Percentiles rank a stretch among this genome's conserved stretches.
Conservation (phyloP, 441 rosid genomes). For the Viola pubescens region DNA sequence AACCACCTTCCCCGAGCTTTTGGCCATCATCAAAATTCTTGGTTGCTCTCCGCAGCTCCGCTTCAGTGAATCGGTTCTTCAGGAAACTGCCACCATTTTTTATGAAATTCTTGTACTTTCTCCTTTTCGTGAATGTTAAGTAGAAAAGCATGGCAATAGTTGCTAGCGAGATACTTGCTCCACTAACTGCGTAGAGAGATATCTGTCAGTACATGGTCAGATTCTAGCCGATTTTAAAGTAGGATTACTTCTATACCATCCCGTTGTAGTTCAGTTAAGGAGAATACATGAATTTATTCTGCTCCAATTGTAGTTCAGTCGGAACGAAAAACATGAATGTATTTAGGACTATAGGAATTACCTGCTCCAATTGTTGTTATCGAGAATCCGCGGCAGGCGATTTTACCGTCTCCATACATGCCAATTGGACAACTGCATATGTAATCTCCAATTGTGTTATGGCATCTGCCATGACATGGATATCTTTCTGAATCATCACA, state of each 20-base stretch:
- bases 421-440: conserved; percentile 12
- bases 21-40: conserved; percentile 8
- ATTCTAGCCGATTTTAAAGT: too few relatives aligned
- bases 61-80: conserved; percentile 19
- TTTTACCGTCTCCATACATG: conserved; percentile 15
- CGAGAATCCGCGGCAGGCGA: background rate
- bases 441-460: conserved; percentile 7
- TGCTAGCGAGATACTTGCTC: conserved; percentile 4
- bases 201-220: too few relatives aligned
- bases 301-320: too few relatives aligned
- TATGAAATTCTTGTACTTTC: conserved; percentile 12
- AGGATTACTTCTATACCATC: too few relatives aligned
- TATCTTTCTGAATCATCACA: background rate
- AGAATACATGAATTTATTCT: too few relatives aligned
- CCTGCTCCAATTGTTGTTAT: conserved; percentile 8
- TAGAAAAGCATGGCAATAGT: conserved; percentile 4
- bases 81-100: conserved; percentile 16
- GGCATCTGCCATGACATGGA: conserved; percentile 11
- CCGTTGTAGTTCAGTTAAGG: too few relatives aligned
- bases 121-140: conserved; percentile 6
- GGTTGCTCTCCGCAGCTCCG: conserved; percentile 21
- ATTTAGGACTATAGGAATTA: background rate
- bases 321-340: too few relatives aligned
- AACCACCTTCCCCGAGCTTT: conserved; percentile 24
- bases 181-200: conserved; percentile 5